Evolutionary conservation across 257 asterid species (phyloP).

Genomic region (Fraxinus excelsior): DNA sequence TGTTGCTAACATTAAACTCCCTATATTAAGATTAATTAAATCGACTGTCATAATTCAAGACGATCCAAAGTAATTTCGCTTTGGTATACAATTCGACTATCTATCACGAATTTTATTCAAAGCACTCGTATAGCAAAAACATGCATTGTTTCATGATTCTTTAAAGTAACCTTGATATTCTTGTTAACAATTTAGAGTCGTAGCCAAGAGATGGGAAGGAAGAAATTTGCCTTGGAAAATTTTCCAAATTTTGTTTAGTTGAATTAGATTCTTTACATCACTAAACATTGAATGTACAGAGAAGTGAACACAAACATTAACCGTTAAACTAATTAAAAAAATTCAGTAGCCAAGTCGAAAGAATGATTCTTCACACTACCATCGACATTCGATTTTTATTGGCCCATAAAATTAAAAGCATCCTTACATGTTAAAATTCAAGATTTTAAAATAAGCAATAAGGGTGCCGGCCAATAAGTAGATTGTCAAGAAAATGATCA

Average conservation of each 20-base stretch:
- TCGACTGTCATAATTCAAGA: background rate
- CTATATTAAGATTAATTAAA: background rate
- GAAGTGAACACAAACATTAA: background rate
- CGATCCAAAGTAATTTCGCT: background rate
- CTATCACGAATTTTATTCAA: background rate
- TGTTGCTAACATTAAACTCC: background rate
- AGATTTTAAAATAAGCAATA: background rate
- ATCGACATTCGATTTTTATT: background rate
- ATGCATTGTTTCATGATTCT: background rate
- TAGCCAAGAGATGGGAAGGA: background rate
- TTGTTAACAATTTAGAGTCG: too few relatives aligned
- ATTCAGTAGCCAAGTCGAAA: background rate
- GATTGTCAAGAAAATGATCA: slow-evolving; percentile 30
- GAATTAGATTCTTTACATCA: background rate
- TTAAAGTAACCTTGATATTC: too few relatives aligned
- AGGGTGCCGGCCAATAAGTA: too few relatives aligned
- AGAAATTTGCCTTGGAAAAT: background rate
- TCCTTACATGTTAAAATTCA: background rate
- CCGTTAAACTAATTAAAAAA: background rate
- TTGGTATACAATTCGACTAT: background rate
- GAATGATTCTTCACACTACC: background rate
- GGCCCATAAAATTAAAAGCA: background rate
- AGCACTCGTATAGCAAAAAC: background rate
- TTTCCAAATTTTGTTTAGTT: background rate
- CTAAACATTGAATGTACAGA: background rate